These are phyloP conservation scores for Coccomyxa sp. DNA, from an alignment of 139 green algal species.

Conservation along the genomic window DNA sequence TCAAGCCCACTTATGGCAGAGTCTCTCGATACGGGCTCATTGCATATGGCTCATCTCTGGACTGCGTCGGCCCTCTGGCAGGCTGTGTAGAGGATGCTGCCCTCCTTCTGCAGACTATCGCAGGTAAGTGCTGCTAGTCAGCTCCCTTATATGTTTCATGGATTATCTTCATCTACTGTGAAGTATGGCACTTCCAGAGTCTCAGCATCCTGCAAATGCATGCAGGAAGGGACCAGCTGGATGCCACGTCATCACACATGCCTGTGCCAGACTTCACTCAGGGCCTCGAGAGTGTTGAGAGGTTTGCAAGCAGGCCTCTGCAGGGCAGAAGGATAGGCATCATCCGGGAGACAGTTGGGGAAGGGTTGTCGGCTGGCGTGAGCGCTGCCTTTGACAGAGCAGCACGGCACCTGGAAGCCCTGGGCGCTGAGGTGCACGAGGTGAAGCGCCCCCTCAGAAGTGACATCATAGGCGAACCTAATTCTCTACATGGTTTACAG, in stretches of 20 bases:
- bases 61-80: slow-evolving; percentile 82
- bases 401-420: slow-evolving; percentile 55
- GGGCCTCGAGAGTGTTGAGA: slow-evolving; percentile 34
- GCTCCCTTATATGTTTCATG: background rate
- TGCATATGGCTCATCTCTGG: slow-evolving; percentile 91
- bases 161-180: background rate
- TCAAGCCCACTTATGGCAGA: slow-evolving; percentile 96
- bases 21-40: slow-evolving; percentile 90
- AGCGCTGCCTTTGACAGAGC: slow-evolving; percentile 40
- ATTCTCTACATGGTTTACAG: too few species aligned
- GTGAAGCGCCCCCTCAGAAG: slow-evolving; percentile 19
- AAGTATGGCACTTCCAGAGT: background rate
- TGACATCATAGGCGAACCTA: background rate
- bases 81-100: slow-evolving; percentile 84
- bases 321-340: slow-evolving; percentile 66
- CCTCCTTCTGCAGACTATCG: slow-evolving; percentile 73
- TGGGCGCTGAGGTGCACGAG: slow-evolving; percentile 77
- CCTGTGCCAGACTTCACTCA: slow-evolving; percentile 32
- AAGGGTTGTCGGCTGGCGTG: slow-evolving; percentile 61
- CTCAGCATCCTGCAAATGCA: slow-evolving; percentile 3
- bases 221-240: slow-evolving; percentile 52
- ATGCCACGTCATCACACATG: slow-evolving; percentile 59
- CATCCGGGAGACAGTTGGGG: slow-evolving; percentile 77
- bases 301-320: slow-evolving; percentile 54
- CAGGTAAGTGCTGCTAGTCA: slow-evolving; percentile 35